These are phyloP conservation scores for Dictyostelium capitatum DNA, from an alignment of 78 protist species.

Conservation along the genomic window DNA sequence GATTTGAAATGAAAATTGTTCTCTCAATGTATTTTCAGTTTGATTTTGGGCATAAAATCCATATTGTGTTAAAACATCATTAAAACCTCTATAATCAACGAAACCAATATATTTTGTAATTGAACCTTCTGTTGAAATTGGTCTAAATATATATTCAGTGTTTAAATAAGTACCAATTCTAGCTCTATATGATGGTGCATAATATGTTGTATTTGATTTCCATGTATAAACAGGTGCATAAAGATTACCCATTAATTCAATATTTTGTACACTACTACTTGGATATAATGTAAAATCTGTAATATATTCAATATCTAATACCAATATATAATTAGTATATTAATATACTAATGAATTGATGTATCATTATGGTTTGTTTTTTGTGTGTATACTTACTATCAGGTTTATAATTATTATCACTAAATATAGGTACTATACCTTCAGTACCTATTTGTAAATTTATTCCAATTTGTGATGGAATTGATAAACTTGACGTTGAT, in stretches of 20 bases:
- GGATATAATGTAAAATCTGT: too few species aligned
- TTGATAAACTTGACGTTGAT: too few species aligned
- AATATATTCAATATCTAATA: too few species aligned
- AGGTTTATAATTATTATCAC: too few species aligned
- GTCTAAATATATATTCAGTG: neutral
- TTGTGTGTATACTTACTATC: too few species aligned
- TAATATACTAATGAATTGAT: too few species aligned
- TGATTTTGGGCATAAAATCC: neutral
- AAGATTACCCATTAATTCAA: neutral
- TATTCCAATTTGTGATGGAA: too few species aligned
- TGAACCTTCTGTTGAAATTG: neutral
- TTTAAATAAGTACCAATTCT: neutral
- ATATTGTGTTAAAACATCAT: neutral
- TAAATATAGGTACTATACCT: too few species aligned
- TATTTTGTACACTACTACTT: neutral
- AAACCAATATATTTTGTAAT: neutral
- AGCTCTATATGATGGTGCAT: neutral
- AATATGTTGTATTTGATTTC: neutral
- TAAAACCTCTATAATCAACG: neutral
- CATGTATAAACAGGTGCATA: neutral
- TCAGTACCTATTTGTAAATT: too few species aligned
- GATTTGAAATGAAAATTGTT: neutral
- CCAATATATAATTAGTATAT: too few species aligned
- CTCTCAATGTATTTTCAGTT: neutral
- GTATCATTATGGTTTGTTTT: too few species aligned